Base-by-base conservation (phyloP, 1,284 basidiomycete genomes). In the Sanguinoderma infundibulare region DNA sequence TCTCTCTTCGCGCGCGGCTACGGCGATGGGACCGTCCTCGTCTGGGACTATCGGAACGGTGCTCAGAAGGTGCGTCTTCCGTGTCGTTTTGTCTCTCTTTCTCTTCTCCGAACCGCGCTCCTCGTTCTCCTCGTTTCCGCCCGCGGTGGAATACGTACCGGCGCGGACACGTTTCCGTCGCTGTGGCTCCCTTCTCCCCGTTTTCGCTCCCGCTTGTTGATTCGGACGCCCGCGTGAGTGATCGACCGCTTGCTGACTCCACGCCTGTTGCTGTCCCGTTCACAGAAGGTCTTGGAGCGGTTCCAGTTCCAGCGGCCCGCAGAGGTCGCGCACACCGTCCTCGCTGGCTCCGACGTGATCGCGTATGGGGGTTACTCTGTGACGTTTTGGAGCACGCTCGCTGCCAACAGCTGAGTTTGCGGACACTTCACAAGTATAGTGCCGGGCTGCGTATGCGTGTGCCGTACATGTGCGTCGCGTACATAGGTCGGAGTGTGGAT, bases 1-100 rank as follows among this genome's bases (percentile, higher is more conserved):
- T 73, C 73, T 44, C 75, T 80, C 59, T 84, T 84, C 69, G 79
- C 73, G 34, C 80, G 78, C 59, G 81, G 81, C 20, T 81, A 76
- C 69, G 68, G 73, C 49, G 83, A 85, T 66, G 80, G 79, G 63
- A 28, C 53, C 20, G 75, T 84, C 28, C 68, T 77, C 12, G 65
- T 83, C 24, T 86, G 84, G 82, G 84, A 86, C 67, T 81, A 78
- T 69, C 77, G 83, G 17, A 80, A 81, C 59, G 63, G 65, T 24
- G 65, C 58, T 32, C 57, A 59, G 15, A 79, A 80, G 75, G 82
- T 82, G 73, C 57, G 72, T 61, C 47, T 57, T 47, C 26, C 14
- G 22, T 35, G 30, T 34, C 32, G 28, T 3, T 44, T 50, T 20
- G 10, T 32, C 36, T 20, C 34, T 52, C 24, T 52, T 30, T 59